Conservation (phyloP, 495 filamentous ascomycete genomes). For the Lineolata rhizophorae region DNA sequence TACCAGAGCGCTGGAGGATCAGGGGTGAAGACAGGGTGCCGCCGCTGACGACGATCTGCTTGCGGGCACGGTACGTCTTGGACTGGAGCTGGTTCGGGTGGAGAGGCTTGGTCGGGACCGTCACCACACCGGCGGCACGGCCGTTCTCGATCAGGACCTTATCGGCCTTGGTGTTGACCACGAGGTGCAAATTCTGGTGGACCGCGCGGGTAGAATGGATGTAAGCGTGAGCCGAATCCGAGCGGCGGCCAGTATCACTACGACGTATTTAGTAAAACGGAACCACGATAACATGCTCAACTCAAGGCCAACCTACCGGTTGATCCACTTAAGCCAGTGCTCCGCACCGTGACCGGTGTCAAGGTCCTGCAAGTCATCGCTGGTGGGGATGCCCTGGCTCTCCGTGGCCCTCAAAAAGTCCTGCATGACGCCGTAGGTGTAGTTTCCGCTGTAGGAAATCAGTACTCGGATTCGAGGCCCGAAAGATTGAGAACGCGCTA, state of each 20-base stretch:
- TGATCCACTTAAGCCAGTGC: conserved; percentile 23
- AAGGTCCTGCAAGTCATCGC: conserved; percentile 20
- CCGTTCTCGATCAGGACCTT: conserved; percentile 52
- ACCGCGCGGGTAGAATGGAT: conserved; percentile 18
- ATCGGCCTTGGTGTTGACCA: conserved; percentile 50
- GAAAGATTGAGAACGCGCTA: too few species aligned
- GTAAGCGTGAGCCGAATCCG: conserved; percentile 42
- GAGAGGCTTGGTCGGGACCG: conserved; percentile 22
- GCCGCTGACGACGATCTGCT: conserved; percentile 58
- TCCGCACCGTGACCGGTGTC: conserved; percentile 20
- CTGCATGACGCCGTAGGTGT: conserved; percentile 29
- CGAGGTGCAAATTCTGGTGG: conserved; percentile 49
- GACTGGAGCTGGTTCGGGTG: conserved; percentile 15
- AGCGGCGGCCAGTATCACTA: too few species aligned
- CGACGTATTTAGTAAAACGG: too few species aligned
- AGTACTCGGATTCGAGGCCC: too few species aligned
- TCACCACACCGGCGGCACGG: conserved; percentile 14
- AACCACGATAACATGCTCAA: too few species aligned
- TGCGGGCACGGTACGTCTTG: conserved; percentile 35
- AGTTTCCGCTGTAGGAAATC: too few species aligned
- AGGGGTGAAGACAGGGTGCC: conserved; percentile 62
- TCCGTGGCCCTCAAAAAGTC: conserved; percentile 66
- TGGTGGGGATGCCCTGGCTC: conserved; percentile 47
- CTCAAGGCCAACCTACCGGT: conserved; percentile 4
- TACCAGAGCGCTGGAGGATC: conserved; percentile 54